phyloP scores from a whole-genome alignment of 2,329 filamentous ascomycete genomes.

The Claviceps maximensis region DNA sequence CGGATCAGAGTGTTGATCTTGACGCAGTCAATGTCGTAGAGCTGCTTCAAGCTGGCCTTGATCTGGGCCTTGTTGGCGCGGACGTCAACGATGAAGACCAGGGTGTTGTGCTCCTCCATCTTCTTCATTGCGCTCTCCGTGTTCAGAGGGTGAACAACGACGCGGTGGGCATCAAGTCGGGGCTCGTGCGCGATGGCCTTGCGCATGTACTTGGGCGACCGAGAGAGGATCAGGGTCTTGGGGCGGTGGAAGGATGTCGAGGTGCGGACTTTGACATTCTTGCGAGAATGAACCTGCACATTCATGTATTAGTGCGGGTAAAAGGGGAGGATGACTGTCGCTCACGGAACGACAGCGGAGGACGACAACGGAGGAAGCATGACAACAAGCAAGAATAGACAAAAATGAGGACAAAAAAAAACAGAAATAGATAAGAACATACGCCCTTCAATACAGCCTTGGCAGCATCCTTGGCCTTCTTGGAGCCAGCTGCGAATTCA shows the following conservation, averaged over 20 bases:
- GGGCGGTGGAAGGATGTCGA: constrained; percentile 94
- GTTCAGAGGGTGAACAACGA: constrained; percentile 97
- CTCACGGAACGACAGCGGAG: background rate
- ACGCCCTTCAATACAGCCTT: constrained; percentile 95
- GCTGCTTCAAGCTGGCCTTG: constrained; percentile 95
- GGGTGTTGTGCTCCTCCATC: constrained; percentile 99
- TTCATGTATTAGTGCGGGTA: background rate
- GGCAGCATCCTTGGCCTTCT: constrained; percentile 86
- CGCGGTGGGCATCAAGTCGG: constrained; percentile 93
- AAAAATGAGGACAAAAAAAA: background rate
- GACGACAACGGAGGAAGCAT: too few species aligned
- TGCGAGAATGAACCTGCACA: constrained; percentile 47
- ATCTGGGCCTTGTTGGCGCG: constrained; percentile 99
- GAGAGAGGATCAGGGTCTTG: constrained; percentile 88
- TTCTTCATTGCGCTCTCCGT: constrained; percentile 99
- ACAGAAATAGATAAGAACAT: constrained; percentile 33
- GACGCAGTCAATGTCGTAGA: constrained; percentile 94
- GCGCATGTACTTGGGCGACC: constrained; percentile 90
- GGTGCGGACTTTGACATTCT: constrained; percentile 83
- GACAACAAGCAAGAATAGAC: background rate
- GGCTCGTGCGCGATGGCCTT: constrained; percentile 84
- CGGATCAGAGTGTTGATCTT: constrained; percentile 99
- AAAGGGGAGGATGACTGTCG: too few species aligned
- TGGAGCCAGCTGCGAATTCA: constrained; percentile 47
- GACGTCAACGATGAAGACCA: constrained; percentile 92